Evolutionary conservation across 148 eudicot genomes (phyloP).

Genomic region (Spergularia marina): DNA sequence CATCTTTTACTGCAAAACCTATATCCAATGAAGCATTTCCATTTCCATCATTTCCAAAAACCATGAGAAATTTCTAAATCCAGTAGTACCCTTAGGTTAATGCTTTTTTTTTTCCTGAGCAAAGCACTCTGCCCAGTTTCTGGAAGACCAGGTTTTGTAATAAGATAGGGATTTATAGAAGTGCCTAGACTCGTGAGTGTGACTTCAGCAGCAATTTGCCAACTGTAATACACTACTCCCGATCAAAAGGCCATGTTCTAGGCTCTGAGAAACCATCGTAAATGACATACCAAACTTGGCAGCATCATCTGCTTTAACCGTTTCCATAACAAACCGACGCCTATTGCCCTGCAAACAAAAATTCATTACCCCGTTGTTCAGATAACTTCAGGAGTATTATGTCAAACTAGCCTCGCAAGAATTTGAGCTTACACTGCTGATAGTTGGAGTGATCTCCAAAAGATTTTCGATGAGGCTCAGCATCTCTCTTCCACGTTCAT

Average conservation of each 20-base stretch:
- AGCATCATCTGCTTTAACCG: conserved; percentile 93
- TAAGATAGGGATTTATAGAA: not conserved
- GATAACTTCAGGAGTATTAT: not conserved
- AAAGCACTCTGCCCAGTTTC: not conserved
- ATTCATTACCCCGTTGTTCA: not conserved
- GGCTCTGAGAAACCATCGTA: not conserved
- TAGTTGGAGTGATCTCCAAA: conserved; percentile 85
- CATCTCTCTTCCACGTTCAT: conserved; percentile 96
- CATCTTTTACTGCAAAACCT: not conserved
- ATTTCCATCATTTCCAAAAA: too few relatives aligned
- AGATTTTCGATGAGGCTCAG: conserved; percentile 71
- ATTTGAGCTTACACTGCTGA: conserved; percentile 52
- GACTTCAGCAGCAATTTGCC: not conserved
- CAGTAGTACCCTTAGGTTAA: too few relatives aligned
- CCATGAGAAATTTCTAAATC: too few relatives aligned
- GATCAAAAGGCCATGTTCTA: not conserved
- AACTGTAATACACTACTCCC: not conserved
- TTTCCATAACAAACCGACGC: conserved; percentile 85
- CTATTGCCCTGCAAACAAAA: conserved; percentile 64
- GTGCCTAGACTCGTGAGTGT: not conserved
- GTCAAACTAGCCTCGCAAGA: conserved; percentile 9
- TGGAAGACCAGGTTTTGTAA: not conserved
- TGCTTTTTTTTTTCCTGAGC: not conserved
- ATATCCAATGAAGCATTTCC: not conserved
- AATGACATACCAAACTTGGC: conserved; percentile 73